phyloP scores from a whole-genome alignment of 176 grass and related monocot genomes.

The Carex scoparia region DNA sequence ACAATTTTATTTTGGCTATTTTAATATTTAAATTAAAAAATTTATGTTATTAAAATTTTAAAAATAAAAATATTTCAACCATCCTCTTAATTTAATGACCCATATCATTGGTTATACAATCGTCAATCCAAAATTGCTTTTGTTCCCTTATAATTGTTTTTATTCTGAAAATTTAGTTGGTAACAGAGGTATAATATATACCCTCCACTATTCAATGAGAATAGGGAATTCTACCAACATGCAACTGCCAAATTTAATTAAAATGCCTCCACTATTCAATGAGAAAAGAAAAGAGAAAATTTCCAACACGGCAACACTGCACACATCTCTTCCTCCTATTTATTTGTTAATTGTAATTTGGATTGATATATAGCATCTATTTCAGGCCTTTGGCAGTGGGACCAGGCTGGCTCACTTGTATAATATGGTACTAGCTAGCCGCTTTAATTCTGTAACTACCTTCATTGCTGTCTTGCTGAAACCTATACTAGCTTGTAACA shows the following conservation, averaged over 20 bases:
- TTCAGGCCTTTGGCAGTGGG: neutral
- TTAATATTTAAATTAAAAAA: too few species aligned
- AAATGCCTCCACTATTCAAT: neutral
- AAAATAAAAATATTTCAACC: too few species aligned
- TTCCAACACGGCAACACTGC: neutral
- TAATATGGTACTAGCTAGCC: neutral
- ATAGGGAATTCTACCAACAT: too few species aligned
- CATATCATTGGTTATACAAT: too few species aligned
- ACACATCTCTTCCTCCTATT: conserved; percentile 3
- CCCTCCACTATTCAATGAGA: too few species aligned
- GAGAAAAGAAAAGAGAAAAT: neutral
- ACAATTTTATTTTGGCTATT: too few species aligned
- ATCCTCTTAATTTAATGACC: too few species aligned
- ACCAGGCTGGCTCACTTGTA: neutral
- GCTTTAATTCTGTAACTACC: conserved; percentile 8
- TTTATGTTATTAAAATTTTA: too few species aligned
- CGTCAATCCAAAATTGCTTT: too few species aligned
- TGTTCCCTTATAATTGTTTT: neutral
- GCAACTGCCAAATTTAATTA: conserved; percentile 2
- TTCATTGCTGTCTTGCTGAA: neutral
- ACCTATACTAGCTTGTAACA: neutral
- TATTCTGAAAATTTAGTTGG: neutral
- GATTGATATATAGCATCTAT: neutral
- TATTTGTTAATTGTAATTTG: neutral
- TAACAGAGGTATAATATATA: too few species aligned